These are phyloP conservation scores for Misopates orontium DNA, from an alignment of 257 asterid species.

Conservation along the genomic window DNA sequence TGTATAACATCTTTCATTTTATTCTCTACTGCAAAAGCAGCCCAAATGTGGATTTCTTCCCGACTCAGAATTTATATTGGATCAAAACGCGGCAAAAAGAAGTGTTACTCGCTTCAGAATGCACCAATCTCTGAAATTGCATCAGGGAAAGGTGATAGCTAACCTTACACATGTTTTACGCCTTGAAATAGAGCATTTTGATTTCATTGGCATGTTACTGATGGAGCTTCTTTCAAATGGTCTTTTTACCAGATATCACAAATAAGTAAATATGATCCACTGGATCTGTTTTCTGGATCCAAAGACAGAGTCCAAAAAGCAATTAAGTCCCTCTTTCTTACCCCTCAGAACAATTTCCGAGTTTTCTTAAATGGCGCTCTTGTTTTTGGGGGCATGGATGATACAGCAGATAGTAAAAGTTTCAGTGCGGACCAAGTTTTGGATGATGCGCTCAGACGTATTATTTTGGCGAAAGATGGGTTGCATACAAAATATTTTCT, in stretches of 20 bases:
- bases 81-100: slow-evolving; percentile 67
- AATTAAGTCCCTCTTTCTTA: slow-evolving; percentile 55
- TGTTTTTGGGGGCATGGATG: slow-evolving; percentile 78
- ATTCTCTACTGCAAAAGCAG: slow-evolving; percentile 46
- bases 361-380: slow-evolving; percentile 85
- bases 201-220: slow-evolving; percentile 13
- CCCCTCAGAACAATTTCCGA: slow-evolving; percentile 94
- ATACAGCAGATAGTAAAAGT: slow-evolving; percentile 46
- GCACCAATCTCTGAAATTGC: slow-evolving; percentile 85
- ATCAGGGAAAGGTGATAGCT: slow-evolving; percentile 62
- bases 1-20: slow-evolving; percentile 19
- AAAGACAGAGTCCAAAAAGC: slow-evolving; percentile 70
- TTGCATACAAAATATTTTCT: slow-evolving; percentile 58
- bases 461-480: slow-evolving; percentile 65
- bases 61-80: slow-evolving; percentile 63
- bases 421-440: slow-evolving; percentile 50
- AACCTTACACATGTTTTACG: slow-evolving; percentile 1
- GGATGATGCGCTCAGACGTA: slow-evolving; percentile 57
- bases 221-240: slow-evolving; percentile 27
- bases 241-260: slow-evolving; percentile 61
- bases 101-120: slow-evolving; percentile 72
- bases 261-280: slow-evolving; percentile 82
- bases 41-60: slow-evolving; percentile 96
- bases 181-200: slow-evolving; percentile 1
- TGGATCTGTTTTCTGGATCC: slow-evolving; percentile 85